A percentile compares a stretch with the other conserved stretches of the same genome.
phyloP scores from a whole-genome alignment of 768 basidiomycete genomes.

The Tricholoma terreum region DNA sequence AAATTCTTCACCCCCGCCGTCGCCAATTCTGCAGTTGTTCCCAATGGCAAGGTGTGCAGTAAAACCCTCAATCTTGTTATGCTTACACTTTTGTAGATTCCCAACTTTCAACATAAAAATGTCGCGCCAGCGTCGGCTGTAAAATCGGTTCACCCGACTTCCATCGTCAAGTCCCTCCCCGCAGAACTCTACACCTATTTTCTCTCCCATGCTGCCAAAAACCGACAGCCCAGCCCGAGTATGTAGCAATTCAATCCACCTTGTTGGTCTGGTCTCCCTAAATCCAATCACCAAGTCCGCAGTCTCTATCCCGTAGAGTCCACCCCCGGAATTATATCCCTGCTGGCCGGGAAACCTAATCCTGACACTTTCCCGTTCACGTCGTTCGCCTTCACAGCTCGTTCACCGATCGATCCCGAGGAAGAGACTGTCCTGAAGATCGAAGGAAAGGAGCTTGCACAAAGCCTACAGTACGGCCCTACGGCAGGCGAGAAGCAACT shows the following conservation, averaged over 20 bases:
- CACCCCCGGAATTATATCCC: slow-evolving; percentile 71
- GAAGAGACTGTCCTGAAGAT: slow-evolving; percentile 53
- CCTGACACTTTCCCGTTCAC: slow-evolving; percentile 86
- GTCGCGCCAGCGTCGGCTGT: neutral
- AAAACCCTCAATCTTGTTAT: neutral
- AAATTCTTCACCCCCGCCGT: too few species aligned
- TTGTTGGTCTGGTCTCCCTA: neutral
- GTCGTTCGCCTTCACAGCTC: slow-evolving; percentile 57
- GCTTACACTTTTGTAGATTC: neutral
- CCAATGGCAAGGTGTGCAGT: slow-evolving; percentile 7
- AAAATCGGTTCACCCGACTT: neutral
- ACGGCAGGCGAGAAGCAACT: slow-evolving; percentile 65
- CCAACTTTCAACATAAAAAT: neutral
- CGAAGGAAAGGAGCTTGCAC: slow-evolving; percentile 54
- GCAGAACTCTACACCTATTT: slow-evolving; percentile 54
- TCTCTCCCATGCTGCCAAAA: slow-evolving; percentile 60
- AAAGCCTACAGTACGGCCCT: slow-evolving; percentile 73
- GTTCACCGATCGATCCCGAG: slow-evolving; percentile 43
- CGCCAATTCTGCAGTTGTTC: slow-evolving; percentile 4
- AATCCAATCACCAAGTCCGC: slow-evolving; percentile 43
- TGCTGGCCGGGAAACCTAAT: slow-evolving; percentile 75
- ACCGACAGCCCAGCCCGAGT: slow-evolving; percentile 64
- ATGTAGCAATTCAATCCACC: slow-evolving; percentile 19
- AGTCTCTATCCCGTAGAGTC: slow-evolving; percentile 77
- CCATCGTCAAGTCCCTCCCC: slow-evolving; percentile 38